Evolutionary conservation across 1,139 yeast species (phyloP).

Genomic region (Pichia sp.): DNA sequence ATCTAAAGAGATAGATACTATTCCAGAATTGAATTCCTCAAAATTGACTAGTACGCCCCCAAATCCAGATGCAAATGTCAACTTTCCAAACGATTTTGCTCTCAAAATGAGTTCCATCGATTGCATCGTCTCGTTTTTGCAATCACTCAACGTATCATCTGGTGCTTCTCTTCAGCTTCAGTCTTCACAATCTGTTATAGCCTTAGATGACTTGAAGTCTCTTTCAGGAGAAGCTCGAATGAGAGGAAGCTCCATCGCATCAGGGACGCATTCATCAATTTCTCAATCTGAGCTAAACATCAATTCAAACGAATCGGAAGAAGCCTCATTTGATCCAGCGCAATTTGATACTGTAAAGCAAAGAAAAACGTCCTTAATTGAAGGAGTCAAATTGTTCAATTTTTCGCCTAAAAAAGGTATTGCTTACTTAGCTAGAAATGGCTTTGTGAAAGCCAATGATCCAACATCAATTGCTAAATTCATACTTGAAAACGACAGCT

Average conservation of each 20-base stretch:
- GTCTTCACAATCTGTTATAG: background rate
- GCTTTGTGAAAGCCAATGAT: conserved; percentile 56
- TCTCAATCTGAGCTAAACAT: conserved; percentile 12
- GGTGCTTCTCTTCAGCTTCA: conserved; percentile 39
- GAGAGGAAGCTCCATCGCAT: conserved; percentile 22
- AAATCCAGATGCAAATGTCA: conserved; percentile 50
- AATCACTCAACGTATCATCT: conserved; percentile 85
- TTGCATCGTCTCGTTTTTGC: conserved; percentile 75
- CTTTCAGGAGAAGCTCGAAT: conserved; percentile 15
- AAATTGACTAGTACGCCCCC: conserved; percentile 60
- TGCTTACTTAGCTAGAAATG: conserved; percentile 52
- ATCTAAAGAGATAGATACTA: conserved; percentile 66
- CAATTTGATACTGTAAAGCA: conserved; percentile 84
- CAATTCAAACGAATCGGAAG: conserved; percentile 20
- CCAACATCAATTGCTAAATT: conserved; percentile 73
- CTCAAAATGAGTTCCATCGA: conserved; percentile 77
- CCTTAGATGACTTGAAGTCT: conserved; percentile 15
- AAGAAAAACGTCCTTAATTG: conserved; percentile 74
- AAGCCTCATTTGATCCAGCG: conserved; percentile 60
- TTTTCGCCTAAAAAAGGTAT: conserved; percentile 83
- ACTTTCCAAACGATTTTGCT: conserved; percentile 75
- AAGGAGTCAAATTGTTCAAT: conserved; percentile 76
- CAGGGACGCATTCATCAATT: conserved; percentile 12
- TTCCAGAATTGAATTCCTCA: conserved; percentile 72
- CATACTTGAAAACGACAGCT: conserved; percentile 59